Percentiles rank a stretch among this genome's conserved stretches.
Conservation (phyloP, 2,329 filamentous ascomycete genomes). For the Penicillium occitanis region DNA sequence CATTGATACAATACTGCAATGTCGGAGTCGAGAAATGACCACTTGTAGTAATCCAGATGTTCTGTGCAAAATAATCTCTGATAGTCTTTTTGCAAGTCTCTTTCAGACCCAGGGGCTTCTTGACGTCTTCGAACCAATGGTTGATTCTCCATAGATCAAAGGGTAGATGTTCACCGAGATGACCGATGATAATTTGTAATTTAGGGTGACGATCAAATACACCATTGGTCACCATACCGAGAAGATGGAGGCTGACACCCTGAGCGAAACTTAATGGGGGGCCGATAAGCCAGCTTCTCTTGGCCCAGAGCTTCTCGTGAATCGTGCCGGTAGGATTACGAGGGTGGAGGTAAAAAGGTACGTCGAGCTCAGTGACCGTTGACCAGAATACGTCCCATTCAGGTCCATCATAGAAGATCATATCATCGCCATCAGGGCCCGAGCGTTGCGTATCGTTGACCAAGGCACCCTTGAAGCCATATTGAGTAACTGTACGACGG, state of each 20-base stretch:
- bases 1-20: constrained; percentile 30
- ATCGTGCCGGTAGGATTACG: constrained; percentile 43
- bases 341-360: constrained; percentile 31
- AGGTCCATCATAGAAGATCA: constrained; percentile 60
- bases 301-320: constrained; percentile 29
- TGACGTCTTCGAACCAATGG: constrained; percentile 31
- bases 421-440: constrained; percentile 54
- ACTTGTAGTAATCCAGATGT: constrained; percentile 34
- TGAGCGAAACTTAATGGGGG: constrained; percentile 30
- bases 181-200: constrained; percentile 30
- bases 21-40: constrained; percentile 34
- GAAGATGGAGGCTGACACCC: constrained; percentile 28
- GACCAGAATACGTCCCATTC: constrained; percentile 47
- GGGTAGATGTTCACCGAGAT: constrained; percentile 29
- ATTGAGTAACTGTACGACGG: constrained; percentile 43
- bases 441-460: constrained; percentile 59
- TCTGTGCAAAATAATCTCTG: constrained; percentile 24
- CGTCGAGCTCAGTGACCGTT: constrained; percentile 26
- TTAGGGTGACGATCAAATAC: constrained; percentile 30
- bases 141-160: constrained; percentile 30
- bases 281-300: constrained; percentile 28
- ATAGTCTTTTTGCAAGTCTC: constrained; percentile 30
- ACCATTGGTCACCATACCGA: constrained; percentile 31
- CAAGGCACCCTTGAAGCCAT: constrained; percentile 60
- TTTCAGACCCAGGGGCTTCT: constrained; percentile 30